These are phyloP conservation scores for Pseudocohnilembus persalinus DNA, from an alignment of 169 alveolate species.

Conservation along the genomic window DNA sequence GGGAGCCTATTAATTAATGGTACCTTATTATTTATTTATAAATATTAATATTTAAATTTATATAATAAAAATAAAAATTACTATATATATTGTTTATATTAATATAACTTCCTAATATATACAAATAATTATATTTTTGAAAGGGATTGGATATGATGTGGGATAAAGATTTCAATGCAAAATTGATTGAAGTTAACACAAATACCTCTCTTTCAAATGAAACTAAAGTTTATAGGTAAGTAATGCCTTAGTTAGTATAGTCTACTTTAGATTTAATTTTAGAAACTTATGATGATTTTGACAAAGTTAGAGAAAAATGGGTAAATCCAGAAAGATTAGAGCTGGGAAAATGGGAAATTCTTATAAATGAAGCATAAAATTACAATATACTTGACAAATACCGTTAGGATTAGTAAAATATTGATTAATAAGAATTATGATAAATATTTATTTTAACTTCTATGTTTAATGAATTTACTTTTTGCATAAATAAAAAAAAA, in stretches of 20 bases:
- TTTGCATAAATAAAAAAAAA: too few species aligned
- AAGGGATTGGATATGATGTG: background rate
- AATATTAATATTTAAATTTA: too few species aligned
- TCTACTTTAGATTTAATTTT: background rate
- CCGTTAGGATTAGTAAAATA: background rate
- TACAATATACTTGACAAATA: background rate
- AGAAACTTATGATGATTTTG: background rate
- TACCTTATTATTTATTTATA: too few species aligned
- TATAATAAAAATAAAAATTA: too few species aligned
- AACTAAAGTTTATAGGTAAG: background rate
- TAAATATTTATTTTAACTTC: too few species aligned
- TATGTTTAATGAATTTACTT: too few species aligned
- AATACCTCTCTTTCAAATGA: background rate
- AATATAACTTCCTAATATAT: too few species aligned
- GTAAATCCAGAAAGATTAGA: background rate
- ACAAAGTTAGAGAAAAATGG: background rate
- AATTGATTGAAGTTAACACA: background rate
- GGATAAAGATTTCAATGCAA: background rate
- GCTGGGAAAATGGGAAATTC: conserved; percentile 16
- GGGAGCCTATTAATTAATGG: background rate
- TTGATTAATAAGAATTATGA: too few species aligned
- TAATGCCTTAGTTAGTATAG: background rate
- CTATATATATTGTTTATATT: too few species aligned
- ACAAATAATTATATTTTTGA: too few species aligned
- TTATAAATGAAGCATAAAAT: conserved; percentile 8